These are phyloP conservation scores for Cryptococcus depauperatus DNA, from an alignment of 1,284 basidiomycete species.

Conservation along the genomic window DNA sequence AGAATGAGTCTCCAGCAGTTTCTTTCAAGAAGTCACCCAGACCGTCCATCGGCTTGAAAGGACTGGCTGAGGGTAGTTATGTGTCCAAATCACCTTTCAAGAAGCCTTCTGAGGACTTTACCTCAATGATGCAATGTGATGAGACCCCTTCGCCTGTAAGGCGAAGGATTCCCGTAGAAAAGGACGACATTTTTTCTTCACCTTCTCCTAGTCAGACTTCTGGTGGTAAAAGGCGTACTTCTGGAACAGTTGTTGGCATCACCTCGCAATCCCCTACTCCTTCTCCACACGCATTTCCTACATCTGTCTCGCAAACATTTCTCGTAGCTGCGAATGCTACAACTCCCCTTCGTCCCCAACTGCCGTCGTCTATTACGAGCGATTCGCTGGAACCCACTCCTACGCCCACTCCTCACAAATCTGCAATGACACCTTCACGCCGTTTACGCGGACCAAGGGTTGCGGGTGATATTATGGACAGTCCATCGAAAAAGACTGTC, in stretches of 20 bases:
- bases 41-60: constrained; percentile 65
- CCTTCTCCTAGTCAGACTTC: constrained; percentile 28
- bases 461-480: constrained; percentile 33
- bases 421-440: constrained; percentile 65
- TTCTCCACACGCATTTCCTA: constrained; percentile 29
- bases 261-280: constrained; percentile 28
- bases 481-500: constrained; percentile 62
- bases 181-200: constrained; percentile 33
- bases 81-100: constrained; percentile 79
- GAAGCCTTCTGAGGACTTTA: constrained; percentile 16
- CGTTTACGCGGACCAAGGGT: constrained; percentile 71
- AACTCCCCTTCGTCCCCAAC: constrained; percentile 26
- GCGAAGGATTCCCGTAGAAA: constrained; percentile 16
- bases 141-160: constrained; percentile 16
- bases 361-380: constrained; percentile 4
- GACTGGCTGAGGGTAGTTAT: constrained; percentile 63
- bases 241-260: constrained; percentile 12
- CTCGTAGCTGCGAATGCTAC: constrained; percentile 11
- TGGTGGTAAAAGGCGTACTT: constrained; percentile 23
- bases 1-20: constrained; percentile 57
- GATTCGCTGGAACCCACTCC: constrained; percentile 13
- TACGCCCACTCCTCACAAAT: constrained; percentile 48
- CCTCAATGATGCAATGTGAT: constrained; percentile 9
- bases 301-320: constrained; percentile 9
- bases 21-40: constrained; percentile 54